Base-by-base conservation (phyloP, 345 rosid species). In the Anacardium occidentale region DNA sequence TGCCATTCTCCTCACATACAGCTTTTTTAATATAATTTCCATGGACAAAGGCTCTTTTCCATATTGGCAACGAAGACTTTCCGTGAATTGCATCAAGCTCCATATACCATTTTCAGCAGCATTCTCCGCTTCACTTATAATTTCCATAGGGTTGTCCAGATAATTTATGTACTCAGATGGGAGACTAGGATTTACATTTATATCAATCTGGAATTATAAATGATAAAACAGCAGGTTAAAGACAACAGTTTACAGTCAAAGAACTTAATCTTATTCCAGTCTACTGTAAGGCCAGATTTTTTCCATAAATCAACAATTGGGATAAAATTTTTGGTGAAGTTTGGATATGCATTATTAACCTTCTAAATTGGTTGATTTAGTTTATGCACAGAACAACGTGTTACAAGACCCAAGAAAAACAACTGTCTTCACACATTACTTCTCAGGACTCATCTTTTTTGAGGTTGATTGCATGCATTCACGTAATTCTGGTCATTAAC, bases 1-100 rank as follows among this genome's bases (percentile, higher is more conserved):
- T 9, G 97, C 97, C 97, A 94, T 94, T 83, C 98, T 89, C 82
- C 92, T 89, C 74, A 85, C 91, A 67, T 92, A 92, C 25, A 92
- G 82, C 89, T 89, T 92, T 87, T 92, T 94, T 83, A 94, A 84
- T 22, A 92, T 83, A 66, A 88, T 83, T 76, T 88, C 98, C 98
- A 90, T 92, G 68, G 97, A 83, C 71, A 82, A 85, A 55, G 98
- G 97, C 79, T 94, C 97, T 83, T 92, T 94, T 71, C 97, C 97
- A 77, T 86, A 84, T 70, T 92, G 94, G 42, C 92, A 82, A 25
- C 97, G 93, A 65, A 94, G 85, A 78, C 83, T 83, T 81, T 94
- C 98, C 21, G 97, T 88, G 81, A 87, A 94, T 69, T 94, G 95
- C 90, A 89, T 87, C 77, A 92, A 87, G 74, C 85, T 83, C 97